phyloP scores from a whole-genome alignment of 2,329 filamentous ascomycete species.

The Curvularia sp. region DNA sequence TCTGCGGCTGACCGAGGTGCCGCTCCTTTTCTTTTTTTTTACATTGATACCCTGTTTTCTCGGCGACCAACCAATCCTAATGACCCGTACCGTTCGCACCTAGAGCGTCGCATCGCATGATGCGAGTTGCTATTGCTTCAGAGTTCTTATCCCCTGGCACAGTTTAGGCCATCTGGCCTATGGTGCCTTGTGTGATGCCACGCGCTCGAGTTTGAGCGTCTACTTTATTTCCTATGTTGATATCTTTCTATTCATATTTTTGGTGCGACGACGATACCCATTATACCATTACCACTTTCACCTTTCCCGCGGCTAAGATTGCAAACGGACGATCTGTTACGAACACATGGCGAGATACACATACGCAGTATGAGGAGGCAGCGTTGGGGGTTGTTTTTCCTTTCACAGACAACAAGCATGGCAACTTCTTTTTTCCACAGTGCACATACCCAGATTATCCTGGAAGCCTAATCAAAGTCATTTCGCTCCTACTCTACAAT shows the following conservation, averaged over 20 bases:
- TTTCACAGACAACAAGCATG: slow-evolving; percentile 25
- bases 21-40: slow-evolving; percentile 18
- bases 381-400: slow-evolving; percentile 24
- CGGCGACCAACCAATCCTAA: slow-evolving; percentile 36
- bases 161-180: slow-evolving; percentile 31
- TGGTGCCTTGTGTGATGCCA: slow-evolving; percentile 40
- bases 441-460: slow-evolving; percentile 8
- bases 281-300: slow-evolving; percentile 38
- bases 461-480: slow-evolving; percentile 22
- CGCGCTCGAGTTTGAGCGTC: slow-evolving; percentile 30
- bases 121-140: slow-evolving; percentile 25
- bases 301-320: slow-evolving; percentile 34
- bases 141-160: slow-evolving; percentile 18
- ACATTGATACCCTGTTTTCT: slow-evolving; percentile 21
- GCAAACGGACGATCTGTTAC: slow-evolving; percentile 33
- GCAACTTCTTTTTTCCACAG: slow-evolving; percentile 12
- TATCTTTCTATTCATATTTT: slow-evolving; percentile 31
- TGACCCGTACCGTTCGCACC: slow-evolving; percentile 46
- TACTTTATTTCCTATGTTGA: slow-evolving; percentile 18
- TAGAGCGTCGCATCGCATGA: slow-evolving; percentile 22
- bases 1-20: slow-evolving; percentile 9
- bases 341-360: slow-evolving; percentile 29
- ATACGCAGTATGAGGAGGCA: slow-evolving; percentile 25
- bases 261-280: slow-evolving; percentile 50
- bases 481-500: slow-evolving; percentile 6